Percentiles rank a stretch among this genome's conserved stretches.
Evolutionary conservation across 495 filamentous ascomycete genomes (phyloP).

Genomic region (Darksidea phi): DNA sequence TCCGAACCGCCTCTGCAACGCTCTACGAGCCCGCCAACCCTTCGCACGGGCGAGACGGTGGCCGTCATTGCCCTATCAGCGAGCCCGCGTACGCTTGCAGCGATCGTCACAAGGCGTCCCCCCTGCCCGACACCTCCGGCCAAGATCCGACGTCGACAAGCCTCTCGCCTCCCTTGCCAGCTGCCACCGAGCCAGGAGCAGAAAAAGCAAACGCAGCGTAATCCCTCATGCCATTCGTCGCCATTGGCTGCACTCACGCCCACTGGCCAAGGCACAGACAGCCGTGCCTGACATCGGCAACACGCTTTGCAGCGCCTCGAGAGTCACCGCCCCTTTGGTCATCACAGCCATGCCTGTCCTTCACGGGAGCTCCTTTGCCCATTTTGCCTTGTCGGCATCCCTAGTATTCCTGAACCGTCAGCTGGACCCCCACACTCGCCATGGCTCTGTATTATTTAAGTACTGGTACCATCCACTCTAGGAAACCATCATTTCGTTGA

Average conservation of each 20-base stretch:
- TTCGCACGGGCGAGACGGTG: slow-evolving; percentile 35
- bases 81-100: slow-evolving; percentile 25
- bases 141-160: slow-evolving; percentile 32
- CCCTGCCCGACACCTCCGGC: slow-evolving; percentile 25
- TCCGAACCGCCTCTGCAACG: slow-evolving; percentile 17
- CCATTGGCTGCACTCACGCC: slow-evolving; percentile 2
- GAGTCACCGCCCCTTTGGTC: slow-evolving; percentile 34
- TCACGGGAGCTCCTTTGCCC: slow-evolving; percentile 20
- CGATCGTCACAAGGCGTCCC: slow-evolving; percentile 37
- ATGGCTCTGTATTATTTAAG: slow-evolving; percentile 33
- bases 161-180: slow-evolving; percentile 19
- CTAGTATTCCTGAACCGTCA: slow-evolving; percentile 30
- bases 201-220: slow-evolving; percentile 29
- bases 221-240: slow-evolving; percentile 15
- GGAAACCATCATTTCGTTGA: slow-evolving; percentile 22
- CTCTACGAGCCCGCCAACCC: slow-evolving; percentile 31
- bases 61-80: slow-evolving; percentile 35
- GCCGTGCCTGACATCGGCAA: slow-evolving; percentile 34
- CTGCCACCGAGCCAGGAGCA: slow-evolving; percentile 10
- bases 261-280: slow-evolving; percentile 16
- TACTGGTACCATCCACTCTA: slow-evolving; percentile 24
- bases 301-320: slow-evolving; percentile 33
- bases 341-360: slow-evolving; percentile 33
- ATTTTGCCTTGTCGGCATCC: slow-evolving; percentile 31
- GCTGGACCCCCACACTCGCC: slow-evolving; percentile 37